Evolutionary conservation across 2,329 filamentous ascomycete species (phyloP), one percentile per base, ranked within the genome.

Genomic region (Calonectria naviculata): DNA sequence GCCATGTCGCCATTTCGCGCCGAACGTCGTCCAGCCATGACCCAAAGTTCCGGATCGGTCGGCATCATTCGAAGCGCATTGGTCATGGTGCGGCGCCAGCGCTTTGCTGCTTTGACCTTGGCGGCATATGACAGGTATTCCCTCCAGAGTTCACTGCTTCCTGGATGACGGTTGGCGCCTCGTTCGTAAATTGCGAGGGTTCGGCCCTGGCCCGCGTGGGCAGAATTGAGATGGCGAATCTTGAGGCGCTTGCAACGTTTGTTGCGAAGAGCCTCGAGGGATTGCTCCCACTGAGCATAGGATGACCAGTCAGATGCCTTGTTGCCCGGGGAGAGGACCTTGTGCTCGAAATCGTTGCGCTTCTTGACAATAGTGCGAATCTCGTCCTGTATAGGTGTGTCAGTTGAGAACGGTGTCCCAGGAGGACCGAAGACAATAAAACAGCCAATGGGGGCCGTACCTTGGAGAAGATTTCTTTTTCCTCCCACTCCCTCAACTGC

Each of bases 281-380:
- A 90, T 73, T 89, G 88, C 79, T 93, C 92, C 90, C 91, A 93
- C 68, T 87, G 90, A 54, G 93, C 93, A 85, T 98, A 99, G 76
- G 92, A 90, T 65, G 94, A 92, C 85, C 94, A 98, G 81, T 98
- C 95, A 71, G 89, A 85, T 0, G 95, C 90, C 47, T 90, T 90
- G 71, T 92, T 92, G 60, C 95, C 94, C 28, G 95, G 92, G 4
- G 94, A 92, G 72, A 98, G 94, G 76, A 98, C 90, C 69, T 92
- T 93, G 84, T 98, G 96, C 83, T 99, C 97, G 81, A 95, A 97
- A 78, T 97, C 94, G 80, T 95, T 97, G 77, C 97, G 92, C 83
- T 97, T 98, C 80, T 93, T 92, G 64, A 97, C 93, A 75, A 99
- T 95, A 54, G 93, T 93, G 73, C 91, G 90, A 81, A 99, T 98